phyloP scores from a whole-genome alignment of 768 basidiomycete genomes.

The Boletus fagicola region DNA sequence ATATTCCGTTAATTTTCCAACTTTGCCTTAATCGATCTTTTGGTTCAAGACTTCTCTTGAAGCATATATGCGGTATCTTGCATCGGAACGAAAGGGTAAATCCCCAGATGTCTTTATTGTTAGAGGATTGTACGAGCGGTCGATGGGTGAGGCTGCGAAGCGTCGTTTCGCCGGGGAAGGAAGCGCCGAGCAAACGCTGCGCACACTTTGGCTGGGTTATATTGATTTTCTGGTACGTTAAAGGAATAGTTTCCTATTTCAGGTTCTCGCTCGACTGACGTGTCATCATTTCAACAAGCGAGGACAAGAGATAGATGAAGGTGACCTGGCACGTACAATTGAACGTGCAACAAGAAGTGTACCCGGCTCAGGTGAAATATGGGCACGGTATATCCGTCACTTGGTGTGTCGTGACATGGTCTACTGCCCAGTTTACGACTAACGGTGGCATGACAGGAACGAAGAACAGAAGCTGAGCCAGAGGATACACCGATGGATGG shows the following conservation, averaged over 20 bases:
- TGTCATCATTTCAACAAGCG: neutral
- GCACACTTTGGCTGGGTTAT: conserved; percentile 72
- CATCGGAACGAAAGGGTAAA: conserved; percentile 59
- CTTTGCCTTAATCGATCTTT: conserved; percentile 16
- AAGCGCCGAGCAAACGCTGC: conserved; percentile 56
- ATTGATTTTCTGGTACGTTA: conserved; percentile 62
- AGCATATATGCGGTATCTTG: conserved; percentile 60
- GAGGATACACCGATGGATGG: conserved; percentile 22
- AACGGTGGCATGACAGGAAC: conserved; percentile 19
- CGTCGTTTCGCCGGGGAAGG: conserved; percentile 52
- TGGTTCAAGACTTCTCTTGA: conserved; percentile 45
- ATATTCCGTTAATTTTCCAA: neutral
- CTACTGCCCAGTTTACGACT: neutral
- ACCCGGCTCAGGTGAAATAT: conserved; percentile 73
- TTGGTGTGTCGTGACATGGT: conserved; percentile 44
- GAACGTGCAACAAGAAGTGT: conserved; percentile 68
- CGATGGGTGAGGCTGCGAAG: conserved; percentile 69
- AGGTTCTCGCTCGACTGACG: neutral
- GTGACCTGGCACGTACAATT: conserved; percentile 42
- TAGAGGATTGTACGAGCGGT: conserved; percentile 66
- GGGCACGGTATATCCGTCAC: conserved; percentile 74
- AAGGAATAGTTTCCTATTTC: neutral
- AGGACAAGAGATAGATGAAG: conserved; percentile 42
- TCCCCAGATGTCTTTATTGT: conserved; percentile 57
- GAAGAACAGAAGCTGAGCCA: conserved; percentile 4